Percentiles rank a stretch among this genome's conserved stretches.
Evolutionary conservation across 257 asterid genomes (phyloP).

Genomic region (Mentha longifolia): DNA sequence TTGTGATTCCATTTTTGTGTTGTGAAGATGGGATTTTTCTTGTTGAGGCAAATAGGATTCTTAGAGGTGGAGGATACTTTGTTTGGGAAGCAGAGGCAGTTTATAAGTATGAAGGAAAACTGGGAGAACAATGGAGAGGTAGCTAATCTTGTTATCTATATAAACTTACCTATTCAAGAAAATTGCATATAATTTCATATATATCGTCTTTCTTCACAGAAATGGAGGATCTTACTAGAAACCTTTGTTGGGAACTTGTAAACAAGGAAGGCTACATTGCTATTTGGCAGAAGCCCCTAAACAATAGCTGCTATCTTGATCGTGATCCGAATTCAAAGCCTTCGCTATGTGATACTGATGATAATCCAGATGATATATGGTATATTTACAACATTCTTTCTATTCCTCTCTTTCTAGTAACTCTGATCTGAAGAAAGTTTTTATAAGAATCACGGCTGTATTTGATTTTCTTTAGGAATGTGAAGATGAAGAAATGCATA

Average conservation of each 20-base stretch:
- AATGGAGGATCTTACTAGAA: conserved; percentile 51
- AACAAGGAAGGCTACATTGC: conserved; percentile 49
- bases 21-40: conserved; percentile 60
- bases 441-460: not conserved
- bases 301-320: conserved; percentile 61
- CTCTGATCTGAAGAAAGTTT: too few species aligned
- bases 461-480: conserved; percentile 47
- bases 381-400: conserved; percentile 1
- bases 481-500: conserved; percentile 48
- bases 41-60: conserved; percentile 68
- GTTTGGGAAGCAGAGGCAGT: conserved; percentile 47
- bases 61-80: conserved; percentile 69
- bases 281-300: conserved; percentile 63
- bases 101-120: conserved; percentile 36
- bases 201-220: conserved; percentile 42
- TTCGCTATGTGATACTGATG: conserved; percentile 47
- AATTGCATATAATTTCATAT: not conserved
- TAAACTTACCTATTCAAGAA: not conserved
- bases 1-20: not conserved
- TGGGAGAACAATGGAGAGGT: conserved; percentile 56
- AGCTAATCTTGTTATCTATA: not conserved
- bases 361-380: conserved; percentile 63
- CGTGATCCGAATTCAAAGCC: conserved; percentile 43
- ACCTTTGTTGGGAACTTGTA: conserved; percentile 60
- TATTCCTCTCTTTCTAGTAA: not conserved